Conservation (phyloP, 108 stramenopile species). For the Poteriospumella lacustris region DNA sequence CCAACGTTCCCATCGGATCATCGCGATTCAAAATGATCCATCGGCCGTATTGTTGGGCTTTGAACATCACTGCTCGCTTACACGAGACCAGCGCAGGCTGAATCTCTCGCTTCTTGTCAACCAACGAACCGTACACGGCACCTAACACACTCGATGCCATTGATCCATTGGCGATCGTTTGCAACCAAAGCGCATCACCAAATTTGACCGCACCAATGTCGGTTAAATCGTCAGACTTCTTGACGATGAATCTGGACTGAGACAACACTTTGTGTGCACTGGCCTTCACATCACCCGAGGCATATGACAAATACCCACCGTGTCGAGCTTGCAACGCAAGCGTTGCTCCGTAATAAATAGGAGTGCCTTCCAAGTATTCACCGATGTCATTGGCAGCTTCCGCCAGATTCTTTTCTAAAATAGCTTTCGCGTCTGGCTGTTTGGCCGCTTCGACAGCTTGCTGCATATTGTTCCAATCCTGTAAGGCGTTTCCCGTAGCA, state of each 20-base stretch:
- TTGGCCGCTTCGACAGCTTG: not conserved
- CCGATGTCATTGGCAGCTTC: not conserved
- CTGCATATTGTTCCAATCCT: not conserved
- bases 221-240: constrained; percentile 13
- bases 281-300: not conserved
- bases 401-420: not conserved
- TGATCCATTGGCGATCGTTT: not conserved
- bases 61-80: not conserved
- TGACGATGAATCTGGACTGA: constrained; percentile 3
- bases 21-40: constrained; percentile 29
- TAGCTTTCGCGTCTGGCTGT: not conserved
- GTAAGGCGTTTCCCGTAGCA: not conserved
- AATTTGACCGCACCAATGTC: not conserved
- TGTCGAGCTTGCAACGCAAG: constrained; percentile 19
- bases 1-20: constrained; percentile 10
- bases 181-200: constrained; percentile 25
- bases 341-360: constrained; percentile 17
- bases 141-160: too few species aligned
- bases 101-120: constrained; percentile 16
- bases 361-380: not conserved
- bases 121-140: not conserved
- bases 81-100: constrained; percentile 14
- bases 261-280: constrained; percentile 10
- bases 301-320: constrained; percentile 2
- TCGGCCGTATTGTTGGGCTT: constrained; percentile 16